Conservation (phyloP, 129 eudicot genomes). For the Apium graveolens region DNA sequence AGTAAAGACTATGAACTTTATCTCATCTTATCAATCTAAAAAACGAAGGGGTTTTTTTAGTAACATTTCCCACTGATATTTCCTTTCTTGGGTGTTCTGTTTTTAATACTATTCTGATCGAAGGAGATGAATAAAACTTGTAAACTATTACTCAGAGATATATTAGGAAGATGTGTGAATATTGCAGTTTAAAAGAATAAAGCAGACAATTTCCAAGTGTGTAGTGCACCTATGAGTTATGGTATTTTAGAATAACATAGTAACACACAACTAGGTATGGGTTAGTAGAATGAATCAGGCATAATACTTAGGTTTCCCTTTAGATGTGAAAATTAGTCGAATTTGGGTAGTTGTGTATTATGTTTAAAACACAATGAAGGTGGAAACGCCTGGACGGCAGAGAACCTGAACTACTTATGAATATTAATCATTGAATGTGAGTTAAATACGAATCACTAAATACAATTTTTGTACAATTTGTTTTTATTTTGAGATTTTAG, state of each 20-base stretch:
- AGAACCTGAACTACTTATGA: neutral
- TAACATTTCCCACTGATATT: neutral
- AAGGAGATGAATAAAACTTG: neutral
- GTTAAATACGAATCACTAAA: neutral
- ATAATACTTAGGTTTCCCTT: neutral
- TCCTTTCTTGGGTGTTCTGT: neutral
- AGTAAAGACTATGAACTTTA: neutral
- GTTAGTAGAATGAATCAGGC: neutral
- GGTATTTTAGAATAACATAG: neutral
- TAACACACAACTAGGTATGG: neutral
- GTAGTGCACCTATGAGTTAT: neutral
- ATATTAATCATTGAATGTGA: neutral
- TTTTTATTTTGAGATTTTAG: no score
- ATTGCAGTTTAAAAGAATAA: neutral
- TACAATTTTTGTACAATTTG: neutral
- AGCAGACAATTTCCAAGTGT: neutral
- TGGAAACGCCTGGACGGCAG: no score
- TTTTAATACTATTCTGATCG: neutral
- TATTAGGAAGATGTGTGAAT: neutral
- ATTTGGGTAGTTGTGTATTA: neutral
- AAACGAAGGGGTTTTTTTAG: neutral
- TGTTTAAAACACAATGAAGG: neutral
- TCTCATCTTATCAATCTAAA: neutral
- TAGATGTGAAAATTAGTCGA: neutral
- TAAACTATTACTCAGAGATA: neutral